Percentiles rank a stretch among this genome's conserved stretches.
Evolutionary conservation across 2,329 filamentous ascomycete species (phyloP).

Genomic region (Clarireedia homoeocarpa): DNA sequence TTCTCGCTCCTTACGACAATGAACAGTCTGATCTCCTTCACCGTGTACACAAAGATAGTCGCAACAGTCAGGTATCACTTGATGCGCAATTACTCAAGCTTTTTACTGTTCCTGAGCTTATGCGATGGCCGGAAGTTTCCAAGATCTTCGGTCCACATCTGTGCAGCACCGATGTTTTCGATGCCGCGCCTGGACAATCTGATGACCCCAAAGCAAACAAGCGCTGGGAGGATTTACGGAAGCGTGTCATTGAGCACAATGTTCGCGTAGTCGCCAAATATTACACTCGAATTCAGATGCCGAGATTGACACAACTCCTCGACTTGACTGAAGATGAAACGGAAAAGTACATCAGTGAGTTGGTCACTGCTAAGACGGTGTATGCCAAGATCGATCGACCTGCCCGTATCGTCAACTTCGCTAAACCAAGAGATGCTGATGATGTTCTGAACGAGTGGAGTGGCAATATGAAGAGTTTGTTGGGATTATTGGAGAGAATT

Average conservation of each 20-base stretch:
- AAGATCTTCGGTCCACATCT: slow-evolving; percentile 85
- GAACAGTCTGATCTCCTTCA: slow-evolving; percentile 97
- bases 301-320: slow-evolving; percentile 79
- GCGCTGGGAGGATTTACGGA: slow-evolving; percentile 90
- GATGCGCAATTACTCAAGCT: slow-evolving; percentile 85
- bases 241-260: slow-evolving; percentile 98
- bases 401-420: slow-evolving; percentile 85
- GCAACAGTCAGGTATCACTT: slow-evolving; percentile 67
- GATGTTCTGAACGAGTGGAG: slow-evolving; percentile 98
- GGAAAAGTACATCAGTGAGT: slow-evolving; percentile 96
- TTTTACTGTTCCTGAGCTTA: slow-evolving; percentile 92
- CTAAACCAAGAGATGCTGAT: slow-evolving; percentile 88
- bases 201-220: slow-evolving; percentile 73
- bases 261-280: slow-evolving; percentile 97
- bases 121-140: slow-evolving; percentile 94
- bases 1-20: slow-evolving; percentile 94
- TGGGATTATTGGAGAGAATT: slow-evolving; percentile 80
- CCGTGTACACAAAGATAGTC: slow-evolving; percentile 77
- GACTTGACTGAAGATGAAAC: slow-evolving; percentile 93
- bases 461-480: slow-evolving; percentile 89
- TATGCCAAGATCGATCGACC: slow-evolving; percentile 96
- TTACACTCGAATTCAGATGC: slow-evolving; percentile 94
- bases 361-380: slow-evolving; percentile 96
- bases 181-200: slow-evolving; percentile 53
- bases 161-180: slow-evolving; percentile 84